Conservation (phyloP, 2,329 filamentous ascomycete species). For the Talaromyces rugulosus region DNA sequence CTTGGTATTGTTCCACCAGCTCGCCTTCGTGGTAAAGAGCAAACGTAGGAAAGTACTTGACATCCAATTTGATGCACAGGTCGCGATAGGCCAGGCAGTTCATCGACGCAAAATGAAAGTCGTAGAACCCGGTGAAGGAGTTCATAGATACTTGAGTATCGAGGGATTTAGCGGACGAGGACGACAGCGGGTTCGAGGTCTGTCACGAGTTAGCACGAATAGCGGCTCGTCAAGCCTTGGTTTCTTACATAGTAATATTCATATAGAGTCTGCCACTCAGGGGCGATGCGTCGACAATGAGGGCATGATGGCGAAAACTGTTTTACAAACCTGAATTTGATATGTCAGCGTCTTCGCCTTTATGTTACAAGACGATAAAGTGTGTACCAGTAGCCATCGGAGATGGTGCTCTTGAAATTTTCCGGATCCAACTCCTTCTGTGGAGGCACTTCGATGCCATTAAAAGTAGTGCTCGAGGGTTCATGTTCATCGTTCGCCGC, state of each 20-base stretch:
- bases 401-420: slow-evolving; percentile 45
- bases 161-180: slow-evolving; percentile 46
- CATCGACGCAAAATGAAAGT: slow-evolving; percentile 80
- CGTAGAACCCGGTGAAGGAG: slow-evolving; percentile 76
- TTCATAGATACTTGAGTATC: slow-evolving; percentile 52
- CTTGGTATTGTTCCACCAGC: slow-evolving; percentile 58
- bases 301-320: slow-evolving; percentile 52
- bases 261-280: slow-evolving; percentile 85
- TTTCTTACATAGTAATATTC: slow-evolving; percentile 70
- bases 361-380: neutral
- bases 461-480: slow-evolving; percentile 41
- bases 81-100: slow-evolving; percentile 84
- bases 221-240: neutral
- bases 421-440: slow-evolving; percentile 46
- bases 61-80: slow-evolving; percentile 64
- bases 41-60: slow-evolving; percentile 72
- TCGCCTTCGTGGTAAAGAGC: slow-evolving; percentile 76
- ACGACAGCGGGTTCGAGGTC: slow-evolving; percentile 69
- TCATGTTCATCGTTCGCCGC: slow-evolving; percentile 16
- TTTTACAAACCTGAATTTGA: slow-evolving; percentile 46
- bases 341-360: neutral
- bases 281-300: slow-evolving; percentile 76
- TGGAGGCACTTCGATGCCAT: slow-evolving; percentile 49
- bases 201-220: slow-evolving; percentile 35
- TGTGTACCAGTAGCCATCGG: slow-evolving; percentile 50